Evolutionary conservation across 805 yeast species (phyloP).

Genomic region (Ogataea methanolica): DNA sequence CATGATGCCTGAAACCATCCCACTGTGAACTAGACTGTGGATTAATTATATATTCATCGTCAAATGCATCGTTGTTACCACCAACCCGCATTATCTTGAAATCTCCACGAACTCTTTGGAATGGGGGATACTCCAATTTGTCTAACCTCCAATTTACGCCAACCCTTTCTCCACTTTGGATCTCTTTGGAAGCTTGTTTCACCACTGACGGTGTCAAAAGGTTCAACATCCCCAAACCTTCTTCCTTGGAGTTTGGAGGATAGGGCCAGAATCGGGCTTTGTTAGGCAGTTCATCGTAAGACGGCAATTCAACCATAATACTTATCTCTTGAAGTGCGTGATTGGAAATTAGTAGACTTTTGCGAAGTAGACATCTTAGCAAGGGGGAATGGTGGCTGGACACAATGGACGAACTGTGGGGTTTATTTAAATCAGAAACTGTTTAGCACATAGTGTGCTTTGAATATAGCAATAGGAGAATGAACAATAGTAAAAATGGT

Average conservation of each 20-base stretch:
- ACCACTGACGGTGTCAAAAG: constrained; percentile 9
- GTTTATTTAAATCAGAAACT: too few relatives aligned
- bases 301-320: neutral
- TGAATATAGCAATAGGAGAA: too few relatives aligned
- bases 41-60: constrained; percentile 23
- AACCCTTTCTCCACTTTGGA: constrained; percentile 11
- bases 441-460: too few relatives aligned
- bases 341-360: too few relatives aligned
- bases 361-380: too few relatives aligned
- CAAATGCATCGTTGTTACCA: constrained; percentile 10
- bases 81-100: constrained; percentile 6
- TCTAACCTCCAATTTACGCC: constrained; percentile 11
- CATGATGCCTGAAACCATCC: constrained; percentile 28
- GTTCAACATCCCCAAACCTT: constrained; percentile 11
- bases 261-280: constrained; percentile 13
- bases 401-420: too few relatives aligned
- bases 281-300: constrained; percentile 9
- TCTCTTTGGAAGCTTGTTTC: constrained; percentile 8
- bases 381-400: too few relatives aligned
- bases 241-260: constrained; percentile 10
- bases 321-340: neutral
- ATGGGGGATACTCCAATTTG: constrained; percentile 10
- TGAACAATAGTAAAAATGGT: too few relatives aligned
- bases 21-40: constrained; percentile 28
- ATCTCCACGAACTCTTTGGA: constrained; percentile 3